A percentile compares a stretch with the other conserved stretches of the same genome.
Conservation (phyloP, 2,329 filamentous ascomycete genomes). For the Orbilia javanica region DNA sequence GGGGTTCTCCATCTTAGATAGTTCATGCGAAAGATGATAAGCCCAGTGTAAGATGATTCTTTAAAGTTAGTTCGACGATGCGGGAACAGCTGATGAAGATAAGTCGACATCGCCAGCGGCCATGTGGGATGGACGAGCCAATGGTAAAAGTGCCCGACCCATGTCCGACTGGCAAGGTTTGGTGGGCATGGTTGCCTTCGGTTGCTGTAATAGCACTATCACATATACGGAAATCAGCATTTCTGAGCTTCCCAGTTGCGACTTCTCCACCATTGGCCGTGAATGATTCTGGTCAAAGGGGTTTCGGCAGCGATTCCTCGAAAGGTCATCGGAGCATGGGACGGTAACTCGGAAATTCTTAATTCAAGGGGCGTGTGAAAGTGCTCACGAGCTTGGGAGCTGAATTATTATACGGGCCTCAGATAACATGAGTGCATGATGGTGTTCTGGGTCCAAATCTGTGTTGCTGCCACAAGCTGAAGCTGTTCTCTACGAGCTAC, state of each 20-base stretch:
- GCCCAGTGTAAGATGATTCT: conserved; percentile 17
- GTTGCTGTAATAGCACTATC: conserved; percentile 41
- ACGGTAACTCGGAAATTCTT: conserved; percentile 16
- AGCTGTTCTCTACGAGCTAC: neutral
- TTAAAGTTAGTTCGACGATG: conserved; percentile 6
- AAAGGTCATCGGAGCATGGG: conserved; percentile 6
- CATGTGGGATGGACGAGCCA: conserved; percentile 24
- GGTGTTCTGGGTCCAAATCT: neutral
- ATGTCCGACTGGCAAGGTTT: conserved; percentile 21
- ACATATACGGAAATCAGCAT: conserved; percentile 27
- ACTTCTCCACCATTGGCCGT: neutral
- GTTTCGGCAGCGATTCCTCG: conserved; percentile 1
- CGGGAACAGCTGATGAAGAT: neutral
- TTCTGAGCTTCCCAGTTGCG: conserved; percentile 47
- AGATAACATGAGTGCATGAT: neutral
- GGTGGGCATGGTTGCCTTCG: conserved; percentile 56
- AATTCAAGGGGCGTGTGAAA: neutral
- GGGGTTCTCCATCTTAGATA: conserved; percentile 22
- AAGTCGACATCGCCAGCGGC: neutral
- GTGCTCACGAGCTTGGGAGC: neutral
- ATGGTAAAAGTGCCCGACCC: conserved; percentile 54
- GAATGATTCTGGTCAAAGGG: neutral
- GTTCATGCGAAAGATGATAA: conserved; percentile 26
- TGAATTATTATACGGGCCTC: neutral
- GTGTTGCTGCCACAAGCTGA: neutral